A percentile compares a stretch with the other conserved stretches of the same genome.
These are phyloP conservation scores for Leccinum uliginosum DNA, from an alignment of 768 basidiomycete species.

Conservation along the genomic window DNA sequence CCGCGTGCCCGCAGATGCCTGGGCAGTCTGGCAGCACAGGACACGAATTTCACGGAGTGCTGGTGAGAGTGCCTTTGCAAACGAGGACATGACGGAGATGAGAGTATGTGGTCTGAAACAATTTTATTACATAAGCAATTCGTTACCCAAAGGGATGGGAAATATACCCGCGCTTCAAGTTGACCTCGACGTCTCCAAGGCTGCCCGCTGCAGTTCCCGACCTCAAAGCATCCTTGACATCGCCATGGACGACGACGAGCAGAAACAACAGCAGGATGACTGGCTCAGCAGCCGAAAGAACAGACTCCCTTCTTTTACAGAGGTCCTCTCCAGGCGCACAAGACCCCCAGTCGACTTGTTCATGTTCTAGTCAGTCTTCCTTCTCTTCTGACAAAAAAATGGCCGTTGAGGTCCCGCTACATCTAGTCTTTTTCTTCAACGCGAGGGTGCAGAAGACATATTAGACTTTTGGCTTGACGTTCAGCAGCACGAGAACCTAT, in stretches of 20 bases:
- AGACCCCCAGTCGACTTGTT: constrained; percentile 96
- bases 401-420: constrained; percentile 5
- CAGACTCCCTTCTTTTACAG: constrained; percentile 81
- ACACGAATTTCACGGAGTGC: constrained; percentile 77
- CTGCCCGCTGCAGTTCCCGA: constrained; percentile 15
- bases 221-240: constrained; percentile 1
- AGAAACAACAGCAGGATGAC: constrained; percentile 56
- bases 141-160: constrained; percentile 8
- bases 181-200: constrained; percentile 14
- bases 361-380: constrained; percentile 88
- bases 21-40: constrained; percentile 71
- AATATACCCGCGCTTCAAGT: constrained; percentile 12
- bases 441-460: constrained; percentile 94
- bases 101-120: constrained; percentile 1
- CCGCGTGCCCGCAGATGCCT: constrained; percentile 79
- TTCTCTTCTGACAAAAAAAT: background rate
- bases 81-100: constrained; percentile 47
- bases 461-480: constrained; percentile 99
- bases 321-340: constrained; percentile 88
- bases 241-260: constrained; percentile 56
- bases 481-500: constrained; percentile 98
- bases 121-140: constrained; percentile 25
- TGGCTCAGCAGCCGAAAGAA: constrained; percentile 68
- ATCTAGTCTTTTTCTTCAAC: constrained; percentile 85
- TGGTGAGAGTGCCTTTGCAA: constrained; percentile 72